Evolutionary conservation across 176 grass and related monocot species (phyloP).

Genomic region (Zizania latifolia): DNA sequence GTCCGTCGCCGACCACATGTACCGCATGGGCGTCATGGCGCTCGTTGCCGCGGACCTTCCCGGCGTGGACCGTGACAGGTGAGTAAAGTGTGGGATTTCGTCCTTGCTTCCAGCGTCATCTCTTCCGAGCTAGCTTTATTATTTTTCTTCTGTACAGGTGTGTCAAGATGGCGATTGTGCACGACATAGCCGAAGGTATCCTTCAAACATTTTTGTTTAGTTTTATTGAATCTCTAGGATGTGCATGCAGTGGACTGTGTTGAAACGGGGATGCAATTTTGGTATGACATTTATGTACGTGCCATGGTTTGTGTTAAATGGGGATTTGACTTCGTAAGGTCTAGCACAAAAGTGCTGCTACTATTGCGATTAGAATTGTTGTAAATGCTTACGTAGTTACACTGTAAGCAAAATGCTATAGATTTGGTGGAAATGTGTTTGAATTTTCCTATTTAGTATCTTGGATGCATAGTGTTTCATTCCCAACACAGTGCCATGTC

Average conservation of each 20-base stretch:
- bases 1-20: slow-evolving; percentile 97
- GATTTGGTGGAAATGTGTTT: neutral
- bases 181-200: slow-evolving; percentile 93
- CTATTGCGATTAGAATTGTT: neutral
- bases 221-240: neutral
- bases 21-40: slow-evolving; percentile 96
- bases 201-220: neutral
- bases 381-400: neutral
- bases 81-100: neutral
- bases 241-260: neutral
- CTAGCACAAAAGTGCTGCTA: neutral
- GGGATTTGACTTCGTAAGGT: neutral
- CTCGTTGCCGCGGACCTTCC: slow-evolving; percentile 83
- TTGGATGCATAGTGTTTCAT: too few relatives aligned
- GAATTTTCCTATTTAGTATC: neutral
- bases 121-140: too few relatives aligned
- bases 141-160: slow-evolving; percentile 41
- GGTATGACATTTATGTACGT: too few relatives aligned
- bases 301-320: neutral
- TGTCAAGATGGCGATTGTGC: slow-evolving; percentile 95
- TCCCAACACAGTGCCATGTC: neutral
- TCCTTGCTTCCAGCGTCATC: neutral
- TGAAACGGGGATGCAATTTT: too few relatives aligned
- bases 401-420: neutral
- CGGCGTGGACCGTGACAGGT: slow-evolving; percentile 84